These are phyloP conservation scores for Eucalyptus marginata DNA, from an alignment of 345 rosid species.

Conservation along the genomic window DNA sequence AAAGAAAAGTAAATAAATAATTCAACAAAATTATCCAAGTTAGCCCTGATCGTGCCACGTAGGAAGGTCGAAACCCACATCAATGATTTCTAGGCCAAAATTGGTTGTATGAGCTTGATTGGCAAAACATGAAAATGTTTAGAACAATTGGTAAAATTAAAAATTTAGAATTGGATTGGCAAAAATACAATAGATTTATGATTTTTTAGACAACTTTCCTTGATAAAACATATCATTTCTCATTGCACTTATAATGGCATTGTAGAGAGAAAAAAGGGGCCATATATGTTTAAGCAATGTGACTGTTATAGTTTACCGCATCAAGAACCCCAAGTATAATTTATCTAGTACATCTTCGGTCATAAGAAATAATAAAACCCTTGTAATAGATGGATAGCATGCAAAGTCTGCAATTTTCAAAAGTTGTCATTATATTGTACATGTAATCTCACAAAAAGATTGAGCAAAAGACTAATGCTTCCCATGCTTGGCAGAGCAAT, in stretches of 20 bases:
- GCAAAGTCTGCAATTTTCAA: background rate
- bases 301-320: background rate
- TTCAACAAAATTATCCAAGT: too few species aligned
- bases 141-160: too few species aligned
- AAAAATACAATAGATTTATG: too few species aligned
- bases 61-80: too few species aligned
- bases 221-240: background rate
- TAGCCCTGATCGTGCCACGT: rapidly evolving
- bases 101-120: rapidly evolving
- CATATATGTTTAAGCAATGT: background rate
- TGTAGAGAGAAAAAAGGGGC: background rate
- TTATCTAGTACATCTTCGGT: background rate
- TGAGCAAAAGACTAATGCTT: background rate
- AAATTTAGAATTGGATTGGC: too few species aligned
- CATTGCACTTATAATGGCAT: background rate
- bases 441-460: background rate
- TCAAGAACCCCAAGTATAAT: background rate
- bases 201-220: too few species aligned
- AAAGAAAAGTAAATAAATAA: too few species aligned
- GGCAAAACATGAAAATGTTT: too few species aligned
- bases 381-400: background rate
- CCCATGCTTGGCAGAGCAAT: background rate
- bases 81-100: rapidly evolving
- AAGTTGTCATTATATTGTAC: background rate
- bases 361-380: background rate